Evolutionary conservation across 2,329 filamentous ascomycete genomes (phyloP).

Genomic region (Neocatenulostroma microsporum): DNA sequence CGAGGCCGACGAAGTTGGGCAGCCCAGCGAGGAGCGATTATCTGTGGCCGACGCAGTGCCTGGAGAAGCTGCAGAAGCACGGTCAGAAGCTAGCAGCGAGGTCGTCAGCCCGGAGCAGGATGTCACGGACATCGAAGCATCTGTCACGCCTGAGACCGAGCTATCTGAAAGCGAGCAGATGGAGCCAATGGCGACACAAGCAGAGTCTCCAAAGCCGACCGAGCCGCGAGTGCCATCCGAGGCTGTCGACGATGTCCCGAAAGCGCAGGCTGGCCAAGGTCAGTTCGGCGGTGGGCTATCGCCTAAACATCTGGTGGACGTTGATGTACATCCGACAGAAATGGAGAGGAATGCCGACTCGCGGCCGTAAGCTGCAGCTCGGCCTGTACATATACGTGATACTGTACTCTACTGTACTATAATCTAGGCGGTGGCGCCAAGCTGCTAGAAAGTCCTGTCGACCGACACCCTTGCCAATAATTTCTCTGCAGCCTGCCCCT

Average conservation of each 20-base stretch:
- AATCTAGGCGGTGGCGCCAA: no score
- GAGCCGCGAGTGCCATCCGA: not conserved
- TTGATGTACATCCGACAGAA: constrained; percentile 1
- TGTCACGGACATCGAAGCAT: constrained; percentile 1
- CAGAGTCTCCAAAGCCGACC: not conserved
- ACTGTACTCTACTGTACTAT: constrained; percentile 2
- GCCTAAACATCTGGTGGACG: not conserved
- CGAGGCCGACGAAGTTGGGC: constrained; percentile 2
- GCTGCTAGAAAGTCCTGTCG: no score
- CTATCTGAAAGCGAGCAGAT: no score
- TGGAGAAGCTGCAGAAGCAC: constrained; percentile 1
- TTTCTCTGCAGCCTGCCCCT: no score
- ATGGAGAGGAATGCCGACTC: not conserved
- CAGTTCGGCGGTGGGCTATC: not conserved
- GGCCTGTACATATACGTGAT: not conserved
- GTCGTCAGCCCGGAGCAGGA: constrained; percentile 7
- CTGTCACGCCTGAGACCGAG: constrained; percentile 9
- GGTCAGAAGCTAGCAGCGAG: not conserved
- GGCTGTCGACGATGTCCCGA: not conserved
- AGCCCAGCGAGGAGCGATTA: constrained; percentile 1
- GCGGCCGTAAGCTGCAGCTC: not conserved
- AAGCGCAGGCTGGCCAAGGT: not conserved
- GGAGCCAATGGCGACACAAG: constrained; percentile 2
- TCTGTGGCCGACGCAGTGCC: constrained; percentile 3
- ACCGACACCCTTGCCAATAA: no score